Evolutionary conservation across 2,329 filamentous ascomycete species (phyloP).

Genomic region (Alternaria consortialis): DNA sequence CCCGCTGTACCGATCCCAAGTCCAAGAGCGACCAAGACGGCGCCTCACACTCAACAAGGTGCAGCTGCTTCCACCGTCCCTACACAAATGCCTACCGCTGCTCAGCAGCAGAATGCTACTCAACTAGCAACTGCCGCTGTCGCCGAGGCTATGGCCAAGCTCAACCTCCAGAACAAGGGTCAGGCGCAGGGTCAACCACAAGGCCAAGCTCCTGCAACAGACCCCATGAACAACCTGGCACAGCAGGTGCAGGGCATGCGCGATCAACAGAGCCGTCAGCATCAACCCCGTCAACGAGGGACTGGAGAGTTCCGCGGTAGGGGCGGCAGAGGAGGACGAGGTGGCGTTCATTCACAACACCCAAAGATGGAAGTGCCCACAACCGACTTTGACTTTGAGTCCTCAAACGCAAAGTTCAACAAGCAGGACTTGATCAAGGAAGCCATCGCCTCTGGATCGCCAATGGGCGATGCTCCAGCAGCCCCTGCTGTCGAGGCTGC

Average conservation of each 20-base stretch:
- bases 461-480: conserved; percentile 60
- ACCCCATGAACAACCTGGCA: conserved; percentile 73
- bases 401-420: conserved; percentile 87
- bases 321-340: conserved; percentile 58
- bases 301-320: conserved; percentile 54
- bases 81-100: conserved; percentile 37
- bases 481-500: conserved; percentile 44
- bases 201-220: conserved; percentile 34
- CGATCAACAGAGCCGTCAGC: conserved; percentile 64
- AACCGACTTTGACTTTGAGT: conserved; percentile 91
- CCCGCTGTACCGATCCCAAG: conserved; percentile 72
- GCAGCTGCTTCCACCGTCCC: conserved; percentile 32
- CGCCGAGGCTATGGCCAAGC: conserved; percentile 80
- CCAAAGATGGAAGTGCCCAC: conserved; percentile 87
- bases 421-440: conserved; percentile 89
- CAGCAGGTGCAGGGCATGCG: conserved; percentile 82
- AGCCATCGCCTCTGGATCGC: conserved; percentile 80
- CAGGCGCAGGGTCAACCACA: conserved; percentile 30
- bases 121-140: conserved; percentile 79
- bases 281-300: conserved; percentile 58
- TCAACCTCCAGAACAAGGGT: conserved; percentile 54
- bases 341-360: conserved; percentile 48
- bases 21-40: conserved; percentile 43
- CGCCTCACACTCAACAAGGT: conserved; percentile 49
- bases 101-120: conserved; percentile 68